phyloP scores from a whole-genome alignment of 441 rosid species.

The Kokia cookei region DNA sequence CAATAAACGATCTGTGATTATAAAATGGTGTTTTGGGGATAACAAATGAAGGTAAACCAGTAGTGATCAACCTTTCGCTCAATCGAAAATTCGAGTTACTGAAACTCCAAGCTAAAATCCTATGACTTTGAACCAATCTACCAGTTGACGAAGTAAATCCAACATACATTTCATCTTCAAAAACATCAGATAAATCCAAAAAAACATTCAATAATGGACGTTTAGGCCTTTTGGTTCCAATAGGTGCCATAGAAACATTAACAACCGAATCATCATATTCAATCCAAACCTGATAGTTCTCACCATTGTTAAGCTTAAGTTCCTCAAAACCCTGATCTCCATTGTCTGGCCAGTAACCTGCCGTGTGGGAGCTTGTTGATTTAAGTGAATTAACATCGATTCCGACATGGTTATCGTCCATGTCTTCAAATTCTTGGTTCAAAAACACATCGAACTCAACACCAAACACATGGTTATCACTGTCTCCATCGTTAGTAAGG shows the following conservation, averaged over 20 bases:
- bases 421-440: constrained; percentile 21
- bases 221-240: constrained; percentile 33
- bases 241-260: constrained; percentile 47
- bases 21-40: constrained; percentile 38
- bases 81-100: constrained; percentile 47
- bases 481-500: constrained; percentile 36
- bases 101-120: constrained; percentile 66
- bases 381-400: constrained; percentile 56
- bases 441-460: constrained; percentile 21
- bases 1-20: constrained; percentile 46
- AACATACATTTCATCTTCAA: constrained; percentile 63
- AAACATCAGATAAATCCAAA: constrained; percentile 43
- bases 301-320: constrained; percentile 48
- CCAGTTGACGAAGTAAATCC: constrained; percentile 68
- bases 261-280: constrained; percentile 42
- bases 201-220: constrained; percentile 35
- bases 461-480: constrained; percentile 6
- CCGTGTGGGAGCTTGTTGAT: constrained; percentile 21
- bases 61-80: constrained; percentile 43
- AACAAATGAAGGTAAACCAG: constrained; percentile 64
- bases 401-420: constrained; percentile 49
- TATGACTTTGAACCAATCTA: constrained; percentile 43
- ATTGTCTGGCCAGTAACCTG: constrained; percentile 41
- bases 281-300: constrained; percentile 71
- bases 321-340: constrained; percentile 23